Percentiles rank a stretch among this genome's conserved stretches.
Evolutionary conservation across 2,329 filamentous ascomycete genomes (phyloP).

Genomic region (Clonostachys sp.): DNA sequence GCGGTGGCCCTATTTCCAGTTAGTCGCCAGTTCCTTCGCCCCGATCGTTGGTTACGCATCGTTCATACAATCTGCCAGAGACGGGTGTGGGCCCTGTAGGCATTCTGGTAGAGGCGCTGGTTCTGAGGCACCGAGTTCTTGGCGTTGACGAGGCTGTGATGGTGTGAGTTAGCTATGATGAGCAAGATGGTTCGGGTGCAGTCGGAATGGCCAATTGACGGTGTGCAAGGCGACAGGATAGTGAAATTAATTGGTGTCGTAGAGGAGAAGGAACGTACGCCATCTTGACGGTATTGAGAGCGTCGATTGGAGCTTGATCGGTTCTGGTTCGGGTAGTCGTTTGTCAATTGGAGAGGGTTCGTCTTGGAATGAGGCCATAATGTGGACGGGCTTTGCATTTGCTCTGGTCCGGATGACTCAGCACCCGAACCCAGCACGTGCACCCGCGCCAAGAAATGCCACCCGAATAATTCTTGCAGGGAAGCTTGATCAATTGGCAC

Average conservation of each 20-base stretch:
- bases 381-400: slow-evolving; percentile 18
- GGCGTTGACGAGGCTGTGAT: slow-evolving; percentile 57
- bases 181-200: neutral
- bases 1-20: slow-evolving; percentile 50
- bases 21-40: neutral
- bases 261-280: slow-evolving; percentile 21
- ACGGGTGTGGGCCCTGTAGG: slow-evolving; percentile 64
- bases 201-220: slow-evolving; percentile 13
- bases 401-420: slow-evolving; percentile 22
- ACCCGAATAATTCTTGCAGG: too few relatives aligned
- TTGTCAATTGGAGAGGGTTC: slow-evolving; percentile 5
- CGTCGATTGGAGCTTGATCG: slow-evolving; percentile 11
- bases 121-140: slow-evolving; percentile 72
- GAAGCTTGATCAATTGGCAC: too few relatives aligned
- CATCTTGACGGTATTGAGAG: slow-evolving; percentile 28
- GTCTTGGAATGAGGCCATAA: slow-evolving; percentile 32
- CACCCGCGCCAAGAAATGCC: too few relatives aligned
- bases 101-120: slow-evolving; percentile 71
- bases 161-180: neutral
- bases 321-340: slow-evolving; percentile 11
- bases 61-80: slow-evolving; percentile 72
- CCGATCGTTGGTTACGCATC: neutral
- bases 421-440: slow-evolving; percentile 7
- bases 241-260: neutral
- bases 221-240: neutral